phyloP scores from a whole-genome alignment of 176 grass and related monocot species.

The Puccinellia tenuiflora region DNA sequence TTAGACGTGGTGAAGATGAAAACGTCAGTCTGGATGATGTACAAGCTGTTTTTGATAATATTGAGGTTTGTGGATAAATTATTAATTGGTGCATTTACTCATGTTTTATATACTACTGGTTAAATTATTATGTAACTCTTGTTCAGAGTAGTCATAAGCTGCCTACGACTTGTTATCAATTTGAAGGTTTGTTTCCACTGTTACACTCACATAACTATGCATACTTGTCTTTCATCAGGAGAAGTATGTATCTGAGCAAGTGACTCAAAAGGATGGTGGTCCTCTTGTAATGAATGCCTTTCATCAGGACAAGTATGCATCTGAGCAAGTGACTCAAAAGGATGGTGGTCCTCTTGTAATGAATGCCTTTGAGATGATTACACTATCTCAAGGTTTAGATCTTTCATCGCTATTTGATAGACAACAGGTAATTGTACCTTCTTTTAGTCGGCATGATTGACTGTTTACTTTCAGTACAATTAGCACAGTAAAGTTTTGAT shows the following conservation, averaged over 20 bases:
- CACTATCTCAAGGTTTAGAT: slow-evolving; percentile 87
- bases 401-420: slow-evolving; percentile 96
- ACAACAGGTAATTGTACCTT: slow-evolving; percentile 58
- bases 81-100: not conserved
- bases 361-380: slow-evolving; percentile 99
- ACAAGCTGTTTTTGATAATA: slow-evolving; percentile 85
- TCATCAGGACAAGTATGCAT: slow-evolving; percentile 85
- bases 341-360: slow-evolving; percentile 80
- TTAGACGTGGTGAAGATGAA: slow-evolving; percentile 54
- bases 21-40: slow-evolving; percentile 86
- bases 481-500: slow-evolving; percentile 1
- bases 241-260: no score
- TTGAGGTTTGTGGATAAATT: slow-evolving; percentile 57
- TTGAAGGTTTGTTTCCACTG: slow-evolving; percentile 1
- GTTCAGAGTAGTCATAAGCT: no score
- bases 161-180: not conserved
- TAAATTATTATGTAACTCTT: no score
- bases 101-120: not conserved
- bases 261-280: no score
- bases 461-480: not conserved
- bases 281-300: no score
- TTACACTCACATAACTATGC: slow-evolving; percentile 25
- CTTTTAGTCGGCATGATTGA: not conserved
- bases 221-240: no score
- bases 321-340: slow-evolving; percentile 56